Base-by-base conservation (phyloP, 78 protist species). In the Polysphondylium violaceum region DNA sequence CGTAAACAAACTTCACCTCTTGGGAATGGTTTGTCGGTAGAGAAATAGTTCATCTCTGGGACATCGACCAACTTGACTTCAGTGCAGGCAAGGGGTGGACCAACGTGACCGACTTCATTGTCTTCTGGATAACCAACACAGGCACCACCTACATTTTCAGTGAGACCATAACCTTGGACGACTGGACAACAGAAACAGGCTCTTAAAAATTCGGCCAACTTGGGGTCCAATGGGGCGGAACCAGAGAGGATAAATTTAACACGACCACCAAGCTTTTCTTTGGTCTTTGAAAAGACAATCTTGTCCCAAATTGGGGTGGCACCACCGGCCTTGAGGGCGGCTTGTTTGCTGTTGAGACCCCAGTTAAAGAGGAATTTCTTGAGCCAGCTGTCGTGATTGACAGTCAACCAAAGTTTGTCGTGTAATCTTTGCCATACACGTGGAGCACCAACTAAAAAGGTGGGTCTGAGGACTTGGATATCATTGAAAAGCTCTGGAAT, bases 81-180 rank as follows among this genome's bases (percentile, higher is more conserved):
- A 53, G 63, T 38, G 36, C 92, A 85, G 41, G 88, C 56, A 9
- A 92, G 53, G 27, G 88, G 87, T 77, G 86, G 87, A 76, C 95
- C 95, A 19, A 93, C 95, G 44, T 90, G 95, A 56, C 93, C 95
- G 2, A 65, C 69, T 3, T 63, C 0, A n/a, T 11, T 21, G 71
- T 92, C 95, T 6, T 56, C 87, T 78, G 88, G 79, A n/a, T 71
- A 69, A 14, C 71, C 79, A 36, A 95, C 71, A 1, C 73, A 8
- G 3, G 95, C 56, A 35, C 94, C 98, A 19, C 97, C 98, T 19
- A 89, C 67, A 27, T 95, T 76, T 94, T 98, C 99, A 38, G 99
- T 98, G 90, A 83, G 64, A 35, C 99, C 99, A 68, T 98, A 98
- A 29, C 99, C 99, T 56, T 97, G 94, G 43, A 93, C 59, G 41